Evolutionary conservation across 1,139 yeast species (phyloP), one percentile per base, ranked within the genome.

Genomic region (Geotrichum reessii): DNA sequence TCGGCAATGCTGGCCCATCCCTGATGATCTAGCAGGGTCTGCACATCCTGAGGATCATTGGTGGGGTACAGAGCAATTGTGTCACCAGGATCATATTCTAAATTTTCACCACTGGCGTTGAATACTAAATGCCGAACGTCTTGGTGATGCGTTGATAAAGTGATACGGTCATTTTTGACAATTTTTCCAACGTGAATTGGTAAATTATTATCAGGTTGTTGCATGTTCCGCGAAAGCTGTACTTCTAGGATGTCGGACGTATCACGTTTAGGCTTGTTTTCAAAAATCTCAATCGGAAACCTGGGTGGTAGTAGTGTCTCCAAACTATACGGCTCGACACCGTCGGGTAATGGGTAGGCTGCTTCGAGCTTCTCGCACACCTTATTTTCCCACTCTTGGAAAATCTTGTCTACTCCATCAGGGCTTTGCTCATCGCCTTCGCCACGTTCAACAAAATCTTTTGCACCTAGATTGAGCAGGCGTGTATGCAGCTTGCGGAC

Each of bases 371-470:
- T 72, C n/a, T 72, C 73, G 2, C 84, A 63, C n/a, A 87, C 72
- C 24, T 75, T 71, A 4, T 74, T 71, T 64, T 86, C 86, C 92
- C 95, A 92, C 64, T 86, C 90, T 50, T 82, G 78, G 70, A 84
- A 91, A 63, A 80, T 87, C 0, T 86, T 85, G 66, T 91, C 97
- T 14, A 84, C 75, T 2, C 98, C 96, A 61, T 86, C 87, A 0
- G 90, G 79, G 11, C 86, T 78, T 74, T 83, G 85, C 64, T 93
- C 98, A 71, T 93, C 98, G 19, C 95, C 92, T 67, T 92, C 98
- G 49, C 93, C 88, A 54, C 97, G 76, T 6, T 81, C 79, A 56
- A 86, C 78, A 19, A 90, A 73, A 66, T 87, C 95, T 0, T 65
- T 64, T 4, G 95, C 96, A 0, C 99, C 99, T 22, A 95, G 75